Base-by-base conservation (phyloP, 2,329 filamentous ascomycete genomes). In the Chaetomium sp. region DNA sequence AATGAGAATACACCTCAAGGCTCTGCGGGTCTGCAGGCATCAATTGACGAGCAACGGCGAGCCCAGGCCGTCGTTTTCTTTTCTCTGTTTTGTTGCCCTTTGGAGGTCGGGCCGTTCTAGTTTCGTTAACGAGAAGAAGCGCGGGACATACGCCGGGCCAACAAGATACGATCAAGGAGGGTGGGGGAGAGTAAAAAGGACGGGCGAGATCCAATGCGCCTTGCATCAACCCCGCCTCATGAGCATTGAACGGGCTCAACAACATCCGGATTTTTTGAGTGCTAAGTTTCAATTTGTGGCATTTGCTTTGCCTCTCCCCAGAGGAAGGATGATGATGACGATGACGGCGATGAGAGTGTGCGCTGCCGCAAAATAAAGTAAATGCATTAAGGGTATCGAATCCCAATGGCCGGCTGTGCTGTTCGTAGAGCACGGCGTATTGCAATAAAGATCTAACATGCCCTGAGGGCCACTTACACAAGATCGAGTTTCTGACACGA, bases 71-170 rank as follows among this genome's bases (percentile, higher is more conserved):
- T 35, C 38, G 41, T 10, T 52, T 4, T 19, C 2, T 44, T 35
- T 19, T 3, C 48, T 34, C 37, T 54, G 47, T 12, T 53, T 54
- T 27, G 19, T 27, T 27, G 19, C 19, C 19, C 19, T 27, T 27
- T 27, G 19, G 19, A 47, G 47, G 50, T 52, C 56, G 55, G 57
- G 34, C 53, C 54, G 49, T 27, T 40, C 14, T 38, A 55, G 53
- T 41, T 27, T 52, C 37, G 42, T 27, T 42, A 43, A 10, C 14
- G 34, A 19, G 4, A 44, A 37, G n/a, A 14, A n/a, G 10, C 8
- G 2, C n/a, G n/a, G 5, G 11, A 41, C 33, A n/a, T 36, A 53
- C 19, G 19, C 19, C 19, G 19, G 19, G 19, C 19, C 19, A 27
- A 27, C 19, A 27, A 27, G 19, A 27, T 27, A 27, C 19, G 19